Evolutionary conservation across 495 filamentous ascomycete species (phyloP), one percentile per base, ranked within the genome.

Genomic region (Lophiotrema nucula): DNA sequence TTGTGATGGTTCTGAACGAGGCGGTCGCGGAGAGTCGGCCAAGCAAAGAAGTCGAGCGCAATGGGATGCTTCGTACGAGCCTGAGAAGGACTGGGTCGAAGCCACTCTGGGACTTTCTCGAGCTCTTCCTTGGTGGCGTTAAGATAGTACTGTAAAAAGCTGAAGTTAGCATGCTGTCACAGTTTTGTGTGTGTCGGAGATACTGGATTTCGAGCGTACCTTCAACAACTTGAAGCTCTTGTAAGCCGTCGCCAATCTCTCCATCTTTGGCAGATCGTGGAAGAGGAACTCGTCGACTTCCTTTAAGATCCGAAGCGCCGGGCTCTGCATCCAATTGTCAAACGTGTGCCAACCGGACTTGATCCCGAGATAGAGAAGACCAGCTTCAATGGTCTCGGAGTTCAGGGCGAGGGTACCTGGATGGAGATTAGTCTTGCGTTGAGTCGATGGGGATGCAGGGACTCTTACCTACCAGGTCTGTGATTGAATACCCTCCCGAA

Each of bases 211-310:
- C 41, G 35, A 11, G 23, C 57, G 19, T 4, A 56, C 58, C 44
- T 51, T 61, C 22, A 61, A 48, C 45, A 61, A 44, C 35, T 61
- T 55, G 42, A 61, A 61, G 51, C 58, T 61, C 50, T 61, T 61
- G 45, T 61, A 61, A 19, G 58, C 35, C 5, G 38, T 51, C 15
- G 58, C 58, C 16, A 61, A 33, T 19, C 59, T 49, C 25, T 62
- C 59, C 45, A 57, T 45, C 41, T 33, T 13, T 11, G 27, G 35
- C 22, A 51, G 47, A 62, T 57, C 45, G 37, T 19, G 46, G 35
- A 57, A 57, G 15, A 56, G 47, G 46, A 56, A 56, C 47, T 57
- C 52, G 22, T 57, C 59, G 37, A 57, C 59, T 26, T 56, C 45
- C 41, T 62, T 62, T 24, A 56, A 48, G 23, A 56, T 56, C 15